Base-by-base conservation (phyloP, 116 monocot genomes). In the Posidonia oceanica region DNA sequence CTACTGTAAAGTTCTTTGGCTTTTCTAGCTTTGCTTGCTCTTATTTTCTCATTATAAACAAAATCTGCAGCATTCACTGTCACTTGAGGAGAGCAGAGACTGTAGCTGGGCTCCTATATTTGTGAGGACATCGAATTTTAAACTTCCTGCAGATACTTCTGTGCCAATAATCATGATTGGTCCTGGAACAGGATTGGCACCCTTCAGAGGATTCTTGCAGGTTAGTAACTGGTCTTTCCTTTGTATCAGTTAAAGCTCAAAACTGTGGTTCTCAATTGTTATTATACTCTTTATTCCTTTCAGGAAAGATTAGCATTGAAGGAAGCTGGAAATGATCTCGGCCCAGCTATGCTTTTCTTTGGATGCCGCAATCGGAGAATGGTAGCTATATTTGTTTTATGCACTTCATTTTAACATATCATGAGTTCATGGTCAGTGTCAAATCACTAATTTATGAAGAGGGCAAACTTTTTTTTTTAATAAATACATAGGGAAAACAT, bases 191-290 rank as follows among this genome's bases (percentile, higher is more conserved):
- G 87, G 91, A 13, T 73, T 91, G 64, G 91, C 91, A 44, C 91
- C 91, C 7, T 91, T 91, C 80, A 83, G 87, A 53, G 91, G 91
- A 17, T 91, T 91, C 75, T 81, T 91, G 74, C 87, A 91, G 91
- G 91, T 91, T 69, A 21, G 29, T 58, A 51, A 22, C 16, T 37
- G 23, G 16, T 58, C 3, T 38, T 12, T 57, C 2, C 2, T 69
- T 18, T 67, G 20, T 51, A 3, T 52, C 52, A n/a, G 8, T 22
- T 0, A 11, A 61, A 61, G 21, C 18, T 61, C 61, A 61, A n/a
- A 57, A 61, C 29, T 36, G 13, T 1, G 21, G 29, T 36, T 61
- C 61, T 22, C 29, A 61, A 22, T 14, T 12, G 12, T 22, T 61
- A 23, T 61, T 1, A 11, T 23, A 20, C 5, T 69, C 20, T 61